Evolutionary conservation across 2,329 filamentous ascomycete species (phyloP), one percentile per base, ranked within the genome.

Genomic region (Exophiala lecanii-corni): DNA sequence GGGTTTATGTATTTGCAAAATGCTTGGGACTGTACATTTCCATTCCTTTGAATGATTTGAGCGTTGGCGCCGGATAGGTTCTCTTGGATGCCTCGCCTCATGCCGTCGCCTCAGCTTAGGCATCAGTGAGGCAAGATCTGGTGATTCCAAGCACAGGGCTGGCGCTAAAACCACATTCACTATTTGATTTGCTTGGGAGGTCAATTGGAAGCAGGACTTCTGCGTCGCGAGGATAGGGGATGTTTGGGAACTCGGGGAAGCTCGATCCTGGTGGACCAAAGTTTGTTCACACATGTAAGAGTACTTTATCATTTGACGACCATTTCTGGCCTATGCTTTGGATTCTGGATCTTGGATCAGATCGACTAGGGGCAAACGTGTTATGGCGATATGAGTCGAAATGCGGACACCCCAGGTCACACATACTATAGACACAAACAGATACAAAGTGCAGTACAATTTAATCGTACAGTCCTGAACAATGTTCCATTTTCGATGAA

Each of bases 1-100:
- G 23, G 23, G 23, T 26, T 26, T 26, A 26, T 26, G 23, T 26
- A 26, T 26, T 26, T n/a, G n/a, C n/a, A 12, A 6, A 26, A 26
- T 20, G 12, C 33, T 35, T 6, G 33, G 33, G 33, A 35, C 33
- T 35, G 33, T 35, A 35, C 33, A 35, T 13, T 35, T 35, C 33
- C 33, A 35, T 35, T 35, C 33, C 7, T 35, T 35, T 20, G 16
- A 9, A 18, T 35, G 33, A 35, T 20, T 35, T 35, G 33, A 35
- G 33, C 33, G 33, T 35, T 35, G 33, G 33, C 33, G 33, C 33
- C 33, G 18, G 33, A 18, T 6, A 15, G 17, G 33, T n/a, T 19
- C 16, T 19, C 19, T 35, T 4, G 13, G 6, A 33, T n/a, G 10
- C 16, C 23, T 26, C 23, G 23, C 6, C 30, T 35, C 33, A 19